Percentiles rank a stretch among this genome's conserved stretches.
These are phyloP conservation scores for Pichia eremophila DNA, from an alignment of 805 yeast genomes.

Conservation along the genomic window DNA sequence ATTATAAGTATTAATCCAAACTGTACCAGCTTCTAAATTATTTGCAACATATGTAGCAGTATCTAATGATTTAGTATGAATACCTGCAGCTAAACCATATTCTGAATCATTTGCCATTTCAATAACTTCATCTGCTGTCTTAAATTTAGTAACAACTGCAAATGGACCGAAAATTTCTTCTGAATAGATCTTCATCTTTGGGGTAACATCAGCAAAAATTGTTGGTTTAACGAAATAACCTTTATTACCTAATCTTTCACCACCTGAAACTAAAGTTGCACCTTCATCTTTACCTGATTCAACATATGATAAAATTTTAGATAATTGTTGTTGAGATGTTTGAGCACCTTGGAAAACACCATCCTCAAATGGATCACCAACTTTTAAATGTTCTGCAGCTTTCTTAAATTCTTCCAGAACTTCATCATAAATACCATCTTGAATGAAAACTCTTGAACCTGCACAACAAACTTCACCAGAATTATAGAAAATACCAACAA, in stretches of 20 bases:
- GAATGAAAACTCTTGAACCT: slow-evolving; percentile 80
- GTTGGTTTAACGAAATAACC: slow-evolving; percentile 78
- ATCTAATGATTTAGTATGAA: slow-evolving; percentile 63
- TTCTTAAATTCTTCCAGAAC: slow-evolving; percentile 48
- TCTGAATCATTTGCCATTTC: slow-evolving; percentile 65
- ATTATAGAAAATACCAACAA: slow-evolving; percentile 74
- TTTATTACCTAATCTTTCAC: slow-evolving; percentile 60
- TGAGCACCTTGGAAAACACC: slow-evolving; percentile 68
- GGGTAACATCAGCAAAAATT: slow-evolving; percentile 71
- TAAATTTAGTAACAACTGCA: slow-evolving; percentile 65
- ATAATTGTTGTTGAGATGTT: slow-evolving; percentile 58
- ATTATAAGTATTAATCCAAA: slow-evolving; percentile 71
- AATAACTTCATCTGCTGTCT: slow-evolving; percentile 65
- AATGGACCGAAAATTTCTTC: slow-evolving; percentile 95
- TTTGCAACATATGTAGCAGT: slow-evolving; percentile 60
- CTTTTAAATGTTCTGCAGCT: slow-evolving; percentile 42
- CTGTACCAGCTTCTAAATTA: slow-evolving; percentile 67
- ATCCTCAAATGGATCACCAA: slow-evolving; percentile 74
- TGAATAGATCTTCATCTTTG: slow-evolving; percentile 63
- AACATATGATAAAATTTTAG: slow-evolving; percentile 55
- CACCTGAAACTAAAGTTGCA: slow-evolving; percentile 72
- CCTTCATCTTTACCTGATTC: slow-evolving; percentile 58
- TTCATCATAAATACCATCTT: slow-evolving; percentile 56
- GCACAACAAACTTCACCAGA: slow-evolving; percentile 94
- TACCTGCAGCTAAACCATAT: slow-evolving; percentile 83